Evolutionary conservation across 306 rosid species (phyloP), one percentile per base, ranked within the genome.

Genomic region (Ochetophila trinervis): DNA sequence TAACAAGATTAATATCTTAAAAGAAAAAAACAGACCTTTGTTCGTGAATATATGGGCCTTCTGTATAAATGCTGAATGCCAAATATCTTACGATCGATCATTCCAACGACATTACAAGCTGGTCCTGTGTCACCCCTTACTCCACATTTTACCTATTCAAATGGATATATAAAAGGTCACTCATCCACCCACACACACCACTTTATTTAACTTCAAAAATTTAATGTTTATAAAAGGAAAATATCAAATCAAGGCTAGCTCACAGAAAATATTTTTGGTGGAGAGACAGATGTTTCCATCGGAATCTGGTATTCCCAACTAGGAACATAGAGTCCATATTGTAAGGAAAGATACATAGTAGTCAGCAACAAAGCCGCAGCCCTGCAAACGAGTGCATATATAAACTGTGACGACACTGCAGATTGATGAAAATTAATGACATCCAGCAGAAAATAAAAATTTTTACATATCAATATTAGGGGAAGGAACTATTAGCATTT

Each of bases 261-360:
- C 62, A 93, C 99, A n/a, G 86, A 83, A 85, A 86, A 73, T 60
- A 59, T 78, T 72, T 75, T 78, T 30, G 86, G 80, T 34, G 71
- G 74, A 59, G 80, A 68, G 14, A 76, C 50, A 65, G 83, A 75
- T 58, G 80, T 59, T 61, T 68, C 82, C 13, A 49, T 60, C 60
- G 86, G 80, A 79, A 88, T 70, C 60, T 69, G 95, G 79, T 84
- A 94, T 81, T 80, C 85, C 99, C 99, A 94, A 79, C 90, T 91
- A 54, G 96, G 95, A 76, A 94, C 96, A 27, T 88, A 78, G 68
- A 90, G 35, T 66, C 96, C 91, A 63, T 87, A 90, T 47, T 78
- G 65, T 75, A 90, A 66, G 60, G 32, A 73, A 63, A 90, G 82
- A 73, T 90, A 88, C 7, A 91, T 1, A 53, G 77, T 44, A n/a